Base-by-base conservation (phyloP, 352 stramenopile species). In the Globisporangium solare region DNA sequence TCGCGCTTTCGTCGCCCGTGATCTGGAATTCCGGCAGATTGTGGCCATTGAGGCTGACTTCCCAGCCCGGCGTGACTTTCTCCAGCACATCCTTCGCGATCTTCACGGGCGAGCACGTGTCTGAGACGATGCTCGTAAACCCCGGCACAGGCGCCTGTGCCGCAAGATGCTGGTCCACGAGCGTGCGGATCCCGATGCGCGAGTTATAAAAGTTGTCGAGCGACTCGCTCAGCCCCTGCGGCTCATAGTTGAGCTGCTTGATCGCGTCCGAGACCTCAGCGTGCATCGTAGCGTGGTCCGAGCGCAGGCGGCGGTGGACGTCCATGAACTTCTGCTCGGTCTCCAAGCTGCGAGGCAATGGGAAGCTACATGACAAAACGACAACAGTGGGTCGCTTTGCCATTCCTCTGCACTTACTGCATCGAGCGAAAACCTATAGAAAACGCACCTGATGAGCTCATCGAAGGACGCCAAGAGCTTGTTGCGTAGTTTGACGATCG, bases 131-230 rank as follows among this genome's bases (percentile, higher is more conserved):
- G 8, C 83, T 80, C 1, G 76, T 70, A 61, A 80, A 90, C 3
- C 83, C 83, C 2, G 63, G 53, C 10, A 52, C 61, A 0, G 80
- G 80, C 6, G 71, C 82, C 64, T 89, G 79, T 20, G 77, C 73
- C 0, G 80, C 83, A 2, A 88, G 7, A 57, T 93, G 83, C 60
- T 93, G 83, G 61, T 93, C 83, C 66, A 91, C 72, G 46, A 93
- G 75, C 79, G 88, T 90, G 47, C 83, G 80, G 51, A 91, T 89
- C 54, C 80, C 74, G 51, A 93, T 93, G 37, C 83, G 76, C 32
- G 83, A 93, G 66, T 88, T 89, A 68, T 93, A 93, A 50, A 93
- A 91, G 52, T 76, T 75, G 54, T 91, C 80, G 37, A 93, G 79
- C 43, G 80, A 80, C n/a, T 72, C 66, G 31, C 64, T 78, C 4